Conservation (phyloP, 1,284 basidiomycete species). For the Sporisorium graminicola region DNA sequence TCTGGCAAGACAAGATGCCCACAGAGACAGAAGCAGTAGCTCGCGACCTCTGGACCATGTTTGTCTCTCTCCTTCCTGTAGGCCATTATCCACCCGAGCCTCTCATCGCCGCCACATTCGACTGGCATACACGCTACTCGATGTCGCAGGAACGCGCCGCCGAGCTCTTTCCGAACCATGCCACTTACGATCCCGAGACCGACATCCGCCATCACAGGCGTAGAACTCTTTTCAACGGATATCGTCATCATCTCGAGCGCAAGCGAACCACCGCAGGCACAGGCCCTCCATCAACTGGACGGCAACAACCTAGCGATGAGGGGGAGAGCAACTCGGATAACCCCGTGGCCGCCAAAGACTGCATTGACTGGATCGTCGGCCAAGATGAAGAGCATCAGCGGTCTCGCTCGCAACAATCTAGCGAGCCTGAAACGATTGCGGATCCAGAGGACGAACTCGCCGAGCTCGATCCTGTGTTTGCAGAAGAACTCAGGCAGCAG, state of each 20-base stretch:
- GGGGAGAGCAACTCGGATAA: slow-evolving; percentile 28
- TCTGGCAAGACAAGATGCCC: slow-evolving; percentile 48
- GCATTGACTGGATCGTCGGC: slow-evolving; percentile 44
- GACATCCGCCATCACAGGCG: slow-evolving; percentile 42
- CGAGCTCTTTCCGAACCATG: slow-evolving; percentile 37
- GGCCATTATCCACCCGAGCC: slow-evolving; percentile 49
- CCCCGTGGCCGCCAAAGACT: slow-evolving; percentile 29
- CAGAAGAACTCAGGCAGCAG: slow-evolving; percentile 32
- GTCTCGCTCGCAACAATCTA: slow-evolving; percentile 22
- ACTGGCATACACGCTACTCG: slow-evolving; percentile 47
- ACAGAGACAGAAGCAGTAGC: slow-evolving; percentile 53
- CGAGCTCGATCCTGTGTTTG: slow-evolving; percentile 48
- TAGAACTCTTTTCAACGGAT: slow-evolving; percentile 38
- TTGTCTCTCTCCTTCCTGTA: slow-evolving; percentile 43
- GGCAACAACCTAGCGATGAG: slow-evolving; percentile 9
- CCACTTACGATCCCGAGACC: slow-evolving; percentile 34
- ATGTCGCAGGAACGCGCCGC: slow-evolving; percentile 36
- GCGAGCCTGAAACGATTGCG: slow-evolving; percentile 29
- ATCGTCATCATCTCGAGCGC: slow-evolving; percentile 24
- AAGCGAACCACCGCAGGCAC: not conserved
- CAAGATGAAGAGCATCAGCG: slow-evolving; percentile 17
- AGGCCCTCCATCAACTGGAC: not conserved
- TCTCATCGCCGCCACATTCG: slow-evolving; percentile 49
- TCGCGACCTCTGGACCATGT: slow-evolving; percentile 62
- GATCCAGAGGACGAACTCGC: slow-evolving; percentile 49